Evolutionary conservation across 495 filamentous ascomycete genomes (phyloP).

Genomic region (Neurospora sp.): DNA sequence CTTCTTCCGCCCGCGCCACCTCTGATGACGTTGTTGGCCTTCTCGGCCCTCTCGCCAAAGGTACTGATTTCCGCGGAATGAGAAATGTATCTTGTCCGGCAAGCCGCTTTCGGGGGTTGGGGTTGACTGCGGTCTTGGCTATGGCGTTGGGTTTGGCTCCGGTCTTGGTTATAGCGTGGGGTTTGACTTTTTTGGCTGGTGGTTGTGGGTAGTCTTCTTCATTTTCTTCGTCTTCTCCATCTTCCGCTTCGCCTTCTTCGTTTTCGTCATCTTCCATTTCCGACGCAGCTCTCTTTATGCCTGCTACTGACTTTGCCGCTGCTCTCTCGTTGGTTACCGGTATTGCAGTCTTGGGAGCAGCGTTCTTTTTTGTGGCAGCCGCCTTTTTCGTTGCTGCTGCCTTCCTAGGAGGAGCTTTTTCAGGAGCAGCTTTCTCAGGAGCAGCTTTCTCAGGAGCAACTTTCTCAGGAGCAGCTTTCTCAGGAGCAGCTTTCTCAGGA

Average conservation of each 20-base stretch:
- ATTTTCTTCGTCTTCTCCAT: background rate
- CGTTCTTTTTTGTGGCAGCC: background rate
- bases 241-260: background rate
- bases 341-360: background rate
- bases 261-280: background rate
- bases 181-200: background rate
- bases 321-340: background rate
- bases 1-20: background rate
- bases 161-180: background rate
- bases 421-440: background rate
- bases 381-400: no score
- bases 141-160: background rate
- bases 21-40: background rate
- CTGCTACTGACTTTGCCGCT: background rate
- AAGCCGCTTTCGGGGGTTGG: background rate
- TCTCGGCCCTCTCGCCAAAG: background rate
- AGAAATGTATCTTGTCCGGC: background rate
- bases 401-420: background rate
- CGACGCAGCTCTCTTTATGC: background rate
- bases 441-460: background rate
- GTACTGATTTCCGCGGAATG: background rate
- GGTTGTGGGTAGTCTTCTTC: background rate
- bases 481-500: background rate
- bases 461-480: background rate
- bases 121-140: background rate